phyloP scores from a whole-genome alignment of 257 asterid species.

The Ilex asprella region DNA sequence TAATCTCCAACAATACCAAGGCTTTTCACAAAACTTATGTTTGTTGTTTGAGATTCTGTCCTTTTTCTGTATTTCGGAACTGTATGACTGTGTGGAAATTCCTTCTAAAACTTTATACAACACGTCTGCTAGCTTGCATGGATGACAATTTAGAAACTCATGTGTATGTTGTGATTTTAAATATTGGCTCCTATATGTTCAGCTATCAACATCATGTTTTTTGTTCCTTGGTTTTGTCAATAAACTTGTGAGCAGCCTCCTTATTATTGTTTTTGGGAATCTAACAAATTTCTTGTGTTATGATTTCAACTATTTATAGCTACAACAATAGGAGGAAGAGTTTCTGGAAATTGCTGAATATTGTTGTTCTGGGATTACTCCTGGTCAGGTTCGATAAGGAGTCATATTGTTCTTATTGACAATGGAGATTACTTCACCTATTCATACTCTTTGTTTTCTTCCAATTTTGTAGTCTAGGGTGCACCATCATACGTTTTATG shows the following conservation, averaged over 20 bases:
- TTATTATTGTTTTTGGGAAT: too few species aligned
- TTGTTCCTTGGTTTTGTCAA: too few species aligned
- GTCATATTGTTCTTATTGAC: conserved; percentile 8
- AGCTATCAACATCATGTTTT: background rate
- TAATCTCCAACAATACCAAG: too few species aligned
- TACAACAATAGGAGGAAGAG: conserved; percentile 84
- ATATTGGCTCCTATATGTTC: background rate
- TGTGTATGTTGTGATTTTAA: background rate
- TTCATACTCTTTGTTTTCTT: conserved; percentile 29
- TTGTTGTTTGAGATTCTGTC: too few species aligned
- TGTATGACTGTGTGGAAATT: too few species aligned
- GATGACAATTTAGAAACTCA: background rate
- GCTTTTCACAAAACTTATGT: too few species aligned
- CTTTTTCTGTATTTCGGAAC: too few species aligned
- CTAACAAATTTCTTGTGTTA: background rate
- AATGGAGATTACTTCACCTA: conserved; percentile 1
- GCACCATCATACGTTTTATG: conserved; percentile 57
- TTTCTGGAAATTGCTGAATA: conserved; percentile 65
- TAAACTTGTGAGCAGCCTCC: background rate
- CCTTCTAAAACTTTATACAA: too few species aligned
- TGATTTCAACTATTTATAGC: conserved; percentile 33
- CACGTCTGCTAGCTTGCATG: background rate
- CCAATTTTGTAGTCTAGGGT: conserved; percentile 70
- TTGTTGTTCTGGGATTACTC: conserved; percentile 66
- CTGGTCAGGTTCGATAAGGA: conserved; percentile 54